These are phyloP conservation scores for Stagonosporopsis cucurbitacearum DNA, from an alignment of 2,329 filamentous ascomycete species.

Conservation along the genomic window DNA sequence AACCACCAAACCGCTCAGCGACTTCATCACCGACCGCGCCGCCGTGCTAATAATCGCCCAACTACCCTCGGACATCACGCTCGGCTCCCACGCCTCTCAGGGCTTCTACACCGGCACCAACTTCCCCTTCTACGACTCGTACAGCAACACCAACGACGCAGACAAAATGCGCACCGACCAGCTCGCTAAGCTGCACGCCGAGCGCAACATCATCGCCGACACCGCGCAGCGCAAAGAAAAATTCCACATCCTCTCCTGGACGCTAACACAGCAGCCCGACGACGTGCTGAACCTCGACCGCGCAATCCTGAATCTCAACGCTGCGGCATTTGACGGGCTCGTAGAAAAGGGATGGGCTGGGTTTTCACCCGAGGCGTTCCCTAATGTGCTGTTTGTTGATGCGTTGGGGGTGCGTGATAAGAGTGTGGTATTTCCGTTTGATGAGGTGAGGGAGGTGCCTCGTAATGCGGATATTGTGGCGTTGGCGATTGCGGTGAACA, in stretches of 20 bases:
- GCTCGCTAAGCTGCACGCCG: conserved; percentile 43
- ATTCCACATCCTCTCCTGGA: conserved; percentile 49
- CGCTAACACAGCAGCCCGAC: conserved; percentile 43
- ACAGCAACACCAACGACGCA: conserved; percentile 45
- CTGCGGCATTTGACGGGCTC: conserved; percentile 39
- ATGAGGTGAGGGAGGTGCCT: conserved; percentile 30
- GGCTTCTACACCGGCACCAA: conserved; percentile 45
- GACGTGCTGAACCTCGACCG: conserved; percentile 43
- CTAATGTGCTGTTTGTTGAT: conserved; percentile 48
- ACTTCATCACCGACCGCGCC: conserved; percentile 48
- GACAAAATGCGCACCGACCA: conserved; percentile 47
- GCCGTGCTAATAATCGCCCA: conserved; percentile 48
- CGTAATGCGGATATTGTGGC: conserved; percentile 40
- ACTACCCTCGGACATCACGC: conserved; percentile 35
- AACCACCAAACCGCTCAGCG: conserved; percentile 40
- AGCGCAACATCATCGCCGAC: conserved; percentile 39
- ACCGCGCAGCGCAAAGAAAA: conserved; percentile 33
- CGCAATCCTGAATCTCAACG: conserved; percentile 45
- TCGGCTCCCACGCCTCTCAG: conserved; percentile 40
- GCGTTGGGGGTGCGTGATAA: conserved; percentile 43
- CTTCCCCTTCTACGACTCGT: conserved; percentile 47
- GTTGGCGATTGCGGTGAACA: conserved; percentile 48
- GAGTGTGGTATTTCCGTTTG: conserved; percentile 40
- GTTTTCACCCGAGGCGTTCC: conserved; percentile 43
- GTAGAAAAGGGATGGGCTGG: conserved; percentile 42